Base-by-base conservation (phyloP, 805 yeast species). In the Wickerhamiella azymoides region DNA sequence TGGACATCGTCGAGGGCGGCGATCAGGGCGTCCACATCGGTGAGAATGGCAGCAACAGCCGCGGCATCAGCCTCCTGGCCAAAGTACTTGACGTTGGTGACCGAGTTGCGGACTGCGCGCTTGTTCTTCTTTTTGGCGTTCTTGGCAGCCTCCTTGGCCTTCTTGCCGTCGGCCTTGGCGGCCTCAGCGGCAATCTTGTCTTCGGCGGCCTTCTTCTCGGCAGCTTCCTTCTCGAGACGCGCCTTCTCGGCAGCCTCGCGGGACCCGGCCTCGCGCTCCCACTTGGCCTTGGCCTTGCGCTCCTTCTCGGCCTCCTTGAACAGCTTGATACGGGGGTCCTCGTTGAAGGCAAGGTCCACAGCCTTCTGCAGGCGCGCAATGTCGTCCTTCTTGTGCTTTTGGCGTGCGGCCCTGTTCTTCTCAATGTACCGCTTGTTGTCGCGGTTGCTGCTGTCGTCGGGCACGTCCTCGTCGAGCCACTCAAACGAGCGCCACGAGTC, bases 401-500 rank as follows among this genome's bases (percentile, higher is more conserved):
- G 83, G 73, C 98, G 84, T 49, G 93, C 84, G 55, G 94, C 86
- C 67, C 84, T 77, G 74, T 92, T 92, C 74, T 89, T 85, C 72
- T 92, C 98, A 57, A 88, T 80, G 73, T 85, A 84, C 71, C 98
- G 94, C 74, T 92, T 92, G 77, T 92, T 94, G 66, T 92, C 98
- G 76, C 98, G 86, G 79, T 92, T 92, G 50, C 95, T 83, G 48
- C 96, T 84, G 69, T 92, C 98, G 71, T 92, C 98, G 57, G 98
- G 98, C 60, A 88, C 96, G 63, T 92, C 98, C 73, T 92, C 98
- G 63, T 92, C 98, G 65, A 86, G 76, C 71, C 88, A 92, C 71
- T 92, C 98, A 63, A 92, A 92, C 40, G 94, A 73, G 73, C 95
- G 84, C 98, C 98, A 92, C 17, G 97, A 89, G 68, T 92, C 96